Conservation (phyloP, 352 stramenopile genomes). For the Pythium monospermum region DNA sequence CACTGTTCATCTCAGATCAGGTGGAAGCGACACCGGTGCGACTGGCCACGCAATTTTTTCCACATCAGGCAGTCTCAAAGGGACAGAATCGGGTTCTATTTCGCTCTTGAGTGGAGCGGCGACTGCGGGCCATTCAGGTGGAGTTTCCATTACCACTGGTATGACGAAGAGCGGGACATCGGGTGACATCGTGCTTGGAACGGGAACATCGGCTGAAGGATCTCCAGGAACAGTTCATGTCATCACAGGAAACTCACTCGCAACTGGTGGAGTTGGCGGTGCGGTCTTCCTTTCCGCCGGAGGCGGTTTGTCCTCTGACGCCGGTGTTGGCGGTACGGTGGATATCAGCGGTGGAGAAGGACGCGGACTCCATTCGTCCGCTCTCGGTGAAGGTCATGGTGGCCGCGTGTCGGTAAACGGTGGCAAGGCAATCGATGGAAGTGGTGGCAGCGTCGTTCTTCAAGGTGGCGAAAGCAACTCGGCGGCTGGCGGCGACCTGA, state of each 20-base stretch:
- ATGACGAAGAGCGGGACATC: neutral
- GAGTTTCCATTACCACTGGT: neutral
- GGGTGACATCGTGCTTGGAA: neutral
- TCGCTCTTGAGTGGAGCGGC: neutral
- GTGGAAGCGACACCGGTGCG: too few relatives aligned
- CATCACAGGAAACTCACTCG: neutral
- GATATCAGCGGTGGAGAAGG: conserved; percentile 18
- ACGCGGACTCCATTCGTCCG: conserved; percentile 16
- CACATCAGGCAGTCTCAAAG: neutral
- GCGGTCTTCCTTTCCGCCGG: conserved; percentile 6
- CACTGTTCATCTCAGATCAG: too few relatives aligned
- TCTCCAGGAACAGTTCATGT: neutral
- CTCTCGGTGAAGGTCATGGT: conserved; percentile 18
- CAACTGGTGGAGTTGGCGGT: conserved; percentile 8
- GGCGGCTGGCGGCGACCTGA: conserved; percentile 14
- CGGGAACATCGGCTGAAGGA: neutral
- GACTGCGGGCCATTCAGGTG: neutral
- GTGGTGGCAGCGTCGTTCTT: conserved; percentile 19
- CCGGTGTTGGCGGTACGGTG: conserved; percentile 9
- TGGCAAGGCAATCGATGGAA: conserved; percentile 22
- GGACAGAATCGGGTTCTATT: neutral
- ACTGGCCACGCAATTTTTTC: too few relatives aligned
- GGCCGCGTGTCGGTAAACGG: conserved; percentile 17
- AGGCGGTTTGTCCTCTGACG: conserved; percentile 9
- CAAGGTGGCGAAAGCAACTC: conserved; percentile 19